Evolutionary conservation across 176 grass and related monocot species (phyloP), one percentile per base, ranked within the genome.

Genomic region (Triticum timopheevii): DNA sequence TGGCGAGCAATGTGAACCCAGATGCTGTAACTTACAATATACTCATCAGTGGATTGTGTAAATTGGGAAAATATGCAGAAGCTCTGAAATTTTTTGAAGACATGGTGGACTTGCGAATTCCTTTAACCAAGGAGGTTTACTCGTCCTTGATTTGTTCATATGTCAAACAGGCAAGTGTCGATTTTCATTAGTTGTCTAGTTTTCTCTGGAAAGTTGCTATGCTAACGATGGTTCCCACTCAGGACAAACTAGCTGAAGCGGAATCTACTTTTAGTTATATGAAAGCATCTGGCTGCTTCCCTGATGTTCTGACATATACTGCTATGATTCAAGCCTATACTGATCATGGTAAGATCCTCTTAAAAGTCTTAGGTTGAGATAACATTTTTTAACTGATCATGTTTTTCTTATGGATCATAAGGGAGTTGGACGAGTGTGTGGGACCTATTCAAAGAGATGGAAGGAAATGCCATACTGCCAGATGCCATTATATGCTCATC

Each of bases 291-390:
- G 90, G 84, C 16, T 98, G 93, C 33, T 83, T 68, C 40, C 96
- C 88, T 89, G 96, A 98, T 98, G 91, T 98, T 88, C 86, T 98
- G 88, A 98, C 93, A 87, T 98, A 95, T 82, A 98, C 93, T 63
- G 71, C 93, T 74, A 90, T 98, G 90, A 86, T 98, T 79, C 88
- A 95, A 89, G 87, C 91, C 77, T 95, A 94, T 86, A 86, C 33
- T 77, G 76, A 85, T 77, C 83, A 80, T 81, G 93, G 96, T 98
- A 95, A 88, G 85, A 78, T 86, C 39, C 34, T 80, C 13, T 59
- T 59, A 59, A 20, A 20, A 22, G 56, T 59, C 56, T 81, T 82
- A 87, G 58, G 38, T 25, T 86, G 28, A 72, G 2, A 83, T 72
- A 80, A 63, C 22, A 16, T 75, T 86, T 56, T 78, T 79, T n/a